Conservation (phyloP, 225 moss, liverwort and hornwort species). For the Straminergon stramineum region DNA sequence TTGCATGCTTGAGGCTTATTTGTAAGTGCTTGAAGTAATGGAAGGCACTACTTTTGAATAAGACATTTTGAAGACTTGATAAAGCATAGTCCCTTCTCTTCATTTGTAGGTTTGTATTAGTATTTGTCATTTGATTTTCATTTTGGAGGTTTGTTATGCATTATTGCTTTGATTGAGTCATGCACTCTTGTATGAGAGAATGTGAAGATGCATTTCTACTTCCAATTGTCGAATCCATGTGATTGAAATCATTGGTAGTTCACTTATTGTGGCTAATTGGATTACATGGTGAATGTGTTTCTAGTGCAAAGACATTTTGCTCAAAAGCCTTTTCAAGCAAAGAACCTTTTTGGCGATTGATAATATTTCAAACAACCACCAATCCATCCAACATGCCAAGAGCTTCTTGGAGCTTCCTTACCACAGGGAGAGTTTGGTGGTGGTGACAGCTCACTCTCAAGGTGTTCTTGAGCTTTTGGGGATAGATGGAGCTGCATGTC, state of each 20-base stretch:
- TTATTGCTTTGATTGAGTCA: background rate
- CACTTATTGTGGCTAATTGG: accelerated
- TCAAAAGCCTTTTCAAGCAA: background rate
- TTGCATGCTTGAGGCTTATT: too few species aligned
- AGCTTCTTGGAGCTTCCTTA: background rate
- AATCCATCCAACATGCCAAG: background rate
- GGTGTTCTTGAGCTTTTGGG: background rate
- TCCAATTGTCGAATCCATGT: too few species aligned
- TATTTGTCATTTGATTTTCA: too few species aligned
- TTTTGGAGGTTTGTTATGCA: background rate
- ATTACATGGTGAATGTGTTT: background rate
- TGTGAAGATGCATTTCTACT: background rate
- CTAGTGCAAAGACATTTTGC: background rate
- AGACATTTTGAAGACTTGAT: too few species aligned
- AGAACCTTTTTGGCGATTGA: background rate
- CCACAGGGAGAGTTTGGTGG: background rate
- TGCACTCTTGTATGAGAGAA: accelerated
- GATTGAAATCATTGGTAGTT: too few species aligned
- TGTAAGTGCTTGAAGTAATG: too few species aligned
- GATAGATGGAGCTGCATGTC: background rate
- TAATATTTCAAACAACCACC: background rate
- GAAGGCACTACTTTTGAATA: too few species aligned
- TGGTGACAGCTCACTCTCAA: background rate
- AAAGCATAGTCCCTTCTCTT: too few species aligned
- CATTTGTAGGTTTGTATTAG: too few species aligned